Percentiles rank a stretch among this genome's conserved stretches.
phyloP scores from a whole-genome alignment of 2,329 filamentous ascomycete species.

The Xenoacremonium recifei region DNA sequence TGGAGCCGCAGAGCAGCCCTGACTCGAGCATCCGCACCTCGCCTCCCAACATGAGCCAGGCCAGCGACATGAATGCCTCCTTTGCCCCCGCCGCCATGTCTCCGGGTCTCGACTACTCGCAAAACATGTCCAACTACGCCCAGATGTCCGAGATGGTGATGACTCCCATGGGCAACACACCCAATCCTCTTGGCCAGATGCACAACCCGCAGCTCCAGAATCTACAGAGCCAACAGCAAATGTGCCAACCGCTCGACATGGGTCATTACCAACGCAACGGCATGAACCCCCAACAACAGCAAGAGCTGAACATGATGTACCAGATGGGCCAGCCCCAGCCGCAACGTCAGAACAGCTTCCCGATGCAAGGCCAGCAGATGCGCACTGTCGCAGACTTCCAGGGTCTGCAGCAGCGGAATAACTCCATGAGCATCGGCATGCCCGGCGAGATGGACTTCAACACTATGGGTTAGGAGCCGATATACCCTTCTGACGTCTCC shows the following conservation, averaged over 20 bases:
- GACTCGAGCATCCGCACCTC: slow-evolving; percentile 33
- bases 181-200: slow-evolving; percentile 19
- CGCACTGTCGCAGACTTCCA: slow-evolving; percentile 43
- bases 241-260: slow-evolving; percentile 30
- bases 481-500: too few species aligned
- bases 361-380: slow-evolving; percentile 24
- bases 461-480: too few species aligned
- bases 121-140: slow-evolving; percentile 42
- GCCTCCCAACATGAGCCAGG: slow-evolving; percentile 26
- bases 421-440: too few species aligned
- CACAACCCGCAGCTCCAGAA: slow-evolving; percentile 25
- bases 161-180: slow-evolving; percentile 42
- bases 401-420: slow-evolving; percentile 47
- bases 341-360: slow-evolving; percentile 32
- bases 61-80: slow-evolving; percentile 43
- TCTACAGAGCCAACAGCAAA: slow-evolving; percentile 18
- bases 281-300: too few species aligned
- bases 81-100: slow-evolving; percentile 57
- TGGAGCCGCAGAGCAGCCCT: slow-evolving; percentile 35
- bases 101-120: slow-evolving; percentile 48
- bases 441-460: too few species aligned
- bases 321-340: slow-evolving; percentile 24
- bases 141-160: slow-evolving; percentile 55
- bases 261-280: not conserved
- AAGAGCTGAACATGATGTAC: slow-evolving; percentile 15